Conservation (phyloP, 805 yeast species). For the Saturnispora sanitii region DNA sequence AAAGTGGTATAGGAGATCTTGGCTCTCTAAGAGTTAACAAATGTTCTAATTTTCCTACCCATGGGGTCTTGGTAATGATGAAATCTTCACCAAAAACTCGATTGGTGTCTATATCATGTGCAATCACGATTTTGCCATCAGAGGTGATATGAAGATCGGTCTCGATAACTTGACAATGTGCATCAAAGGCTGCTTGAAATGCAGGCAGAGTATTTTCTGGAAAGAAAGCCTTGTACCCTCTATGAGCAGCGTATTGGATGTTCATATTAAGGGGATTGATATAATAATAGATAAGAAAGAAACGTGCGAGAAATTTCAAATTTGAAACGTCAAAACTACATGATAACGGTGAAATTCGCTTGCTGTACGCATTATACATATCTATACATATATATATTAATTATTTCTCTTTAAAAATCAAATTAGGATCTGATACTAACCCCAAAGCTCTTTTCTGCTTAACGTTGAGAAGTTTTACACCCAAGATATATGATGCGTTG, state of each 20-base stretch:
- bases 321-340: background rate
- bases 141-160: constrained; percentile 30
- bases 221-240: constrained; percentile 19
- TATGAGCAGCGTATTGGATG: constrained; percentile 5
- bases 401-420: constrained; percentile 3
- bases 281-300: background rate
- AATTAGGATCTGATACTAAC: constrained; percentile 59
- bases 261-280: background rate
- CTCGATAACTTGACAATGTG: constrained; percentile 28
- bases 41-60: constrained; percentile 20
- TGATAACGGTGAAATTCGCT: background rate
- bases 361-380: background rate
- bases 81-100: constrained; percentile 26
- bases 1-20: constrained; percentile 25
- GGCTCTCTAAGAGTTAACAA: constrained; percentile 26
- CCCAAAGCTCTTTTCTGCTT: constrained; percentile 73
- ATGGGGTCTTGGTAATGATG: constrained; percentile 21
- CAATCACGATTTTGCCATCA: constrained; percentile 26
- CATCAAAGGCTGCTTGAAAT: constrained; percentile 26
- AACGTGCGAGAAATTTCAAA: background rate
- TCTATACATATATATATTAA: background rate
- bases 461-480: constrained; percentile 54
- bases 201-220: constrained; percentile 32
- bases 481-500: constrained; percentile 73
- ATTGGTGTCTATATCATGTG: constrained; percentile 27